A percentile compares a stretch with the other conserved stretches of the same genome.
phyloP scores from a whole-genome alignment of 73 alveolate genomes.

The Blepharisma japonicum region DNA sequence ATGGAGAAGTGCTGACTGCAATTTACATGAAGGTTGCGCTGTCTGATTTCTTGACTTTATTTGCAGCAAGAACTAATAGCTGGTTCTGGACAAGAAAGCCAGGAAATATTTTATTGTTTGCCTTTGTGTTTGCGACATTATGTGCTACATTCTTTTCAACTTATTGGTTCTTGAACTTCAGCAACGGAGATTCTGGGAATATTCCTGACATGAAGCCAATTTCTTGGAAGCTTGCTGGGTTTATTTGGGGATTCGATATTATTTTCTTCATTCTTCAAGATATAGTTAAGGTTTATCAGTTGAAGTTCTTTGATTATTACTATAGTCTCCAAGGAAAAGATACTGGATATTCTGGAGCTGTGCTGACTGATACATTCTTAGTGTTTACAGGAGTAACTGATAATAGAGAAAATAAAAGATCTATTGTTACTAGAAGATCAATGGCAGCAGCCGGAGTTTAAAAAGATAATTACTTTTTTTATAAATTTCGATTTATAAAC shows the following conservation, averaged over 20 bases:
- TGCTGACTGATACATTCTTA: constrained; percentile 23
- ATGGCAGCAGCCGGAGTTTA: constrained; percentile 23
- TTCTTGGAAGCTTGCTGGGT: constrained; percentile 6
- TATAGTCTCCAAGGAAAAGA: constrained; percentile 12
- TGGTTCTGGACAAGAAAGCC: constrained; percentile 21
- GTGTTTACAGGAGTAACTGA: too few species aligned
- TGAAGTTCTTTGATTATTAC: constrained; percentile 5
- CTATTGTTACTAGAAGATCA: constrained; percentile 27
- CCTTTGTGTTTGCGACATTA: neutral
- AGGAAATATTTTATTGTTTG: constrained; percentile 12
- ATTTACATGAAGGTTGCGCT: constrained; percentile 12
- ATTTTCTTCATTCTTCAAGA: constrained; percentile 11
- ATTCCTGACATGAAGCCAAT: constrained; percentile 26
- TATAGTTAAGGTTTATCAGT: neutral
- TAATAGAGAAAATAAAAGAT: neutral
- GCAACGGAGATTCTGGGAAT: constrained; percentile 12
- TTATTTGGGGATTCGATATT: constrained; percentile 5
- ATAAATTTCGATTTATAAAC: too few species aligned
- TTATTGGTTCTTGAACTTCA: constrained; percentile 16
- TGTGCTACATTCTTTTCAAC: neutral
- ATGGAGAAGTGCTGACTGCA: constrained; percentile 21
- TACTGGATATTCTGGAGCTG: constrained; percentile 17
- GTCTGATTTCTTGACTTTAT: constrained; percentile 20
- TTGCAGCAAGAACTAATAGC: constrained; percentile 27
- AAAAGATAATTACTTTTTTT: too few species aligned